A percentile compares a stretch with the other conserved stretches of the same genome.
Evolutionary conservation across 352 stramenopile species (phyloP).

Genomic region (Blastocystis sp.): DNA sequence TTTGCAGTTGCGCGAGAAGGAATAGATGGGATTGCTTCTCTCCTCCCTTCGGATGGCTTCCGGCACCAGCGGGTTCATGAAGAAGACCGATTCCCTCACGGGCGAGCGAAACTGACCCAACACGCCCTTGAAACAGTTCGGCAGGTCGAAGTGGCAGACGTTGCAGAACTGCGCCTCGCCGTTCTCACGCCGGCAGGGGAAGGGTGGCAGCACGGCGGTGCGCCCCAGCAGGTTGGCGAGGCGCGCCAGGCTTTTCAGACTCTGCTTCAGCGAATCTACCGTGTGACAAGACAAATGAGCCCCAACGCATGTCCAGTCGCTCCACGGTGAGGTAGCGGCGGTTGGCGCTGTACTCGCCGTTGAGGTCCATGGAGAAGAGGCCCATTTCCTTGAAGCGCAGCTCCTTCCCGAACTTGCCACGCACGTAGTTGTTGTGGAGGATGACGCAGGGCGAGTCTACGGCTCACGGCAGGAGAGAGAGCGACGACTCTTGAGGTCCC

Average conservation of each 20-base stretch:
- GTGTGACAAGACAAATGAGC: background rate
- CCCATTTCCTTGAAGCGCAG: slow-evolving; percentile 57
- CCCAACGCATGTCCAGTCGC: background rate
- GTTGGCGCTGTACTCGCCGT: slow-evolving; percentile 2
- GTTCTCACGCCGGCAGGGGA: background rate
- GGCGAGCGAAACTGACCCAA: background rate
- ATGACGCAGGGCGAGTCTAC: slow-evolving; percentile 1
- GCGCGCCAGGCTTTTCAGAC: background rate
- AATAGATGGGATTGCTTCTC: background rate
- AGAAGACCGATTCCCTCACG: background rate
- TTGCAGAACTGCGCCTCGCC: background rate
- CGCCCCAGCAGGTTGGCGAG: slow-evolving; percentile 40
- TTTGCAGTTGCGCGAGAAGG: background rate
- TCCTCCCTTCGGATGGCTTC: background rate
- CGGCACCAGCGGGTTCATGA: background rate
- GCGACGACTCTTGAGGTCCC: slow-evolving; percentile 4
- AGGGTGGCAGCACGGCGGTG: background rate
- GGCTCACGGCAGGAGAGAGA: background rate
- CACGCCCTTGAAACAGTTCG: slow-evolving; percentile 3
- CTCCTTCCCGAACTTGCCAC: slow-evolving; percentile 6
- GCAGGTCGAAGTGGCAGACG: slow-evolving; percentile 6
- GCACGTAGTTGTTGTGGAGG: slow-evolving; percentile 60
- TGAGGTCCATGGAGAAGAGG: slow-evolving; percentile 7
- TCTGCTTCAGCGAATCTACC: background rate
- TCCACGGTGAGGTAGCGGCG: background rate